These are phyloP conservation scores for Hypoxylon cercidicola DNA, from an alignment of 495 filamentous ascomycete genomes.

Conservation along the genomic window DNA sequence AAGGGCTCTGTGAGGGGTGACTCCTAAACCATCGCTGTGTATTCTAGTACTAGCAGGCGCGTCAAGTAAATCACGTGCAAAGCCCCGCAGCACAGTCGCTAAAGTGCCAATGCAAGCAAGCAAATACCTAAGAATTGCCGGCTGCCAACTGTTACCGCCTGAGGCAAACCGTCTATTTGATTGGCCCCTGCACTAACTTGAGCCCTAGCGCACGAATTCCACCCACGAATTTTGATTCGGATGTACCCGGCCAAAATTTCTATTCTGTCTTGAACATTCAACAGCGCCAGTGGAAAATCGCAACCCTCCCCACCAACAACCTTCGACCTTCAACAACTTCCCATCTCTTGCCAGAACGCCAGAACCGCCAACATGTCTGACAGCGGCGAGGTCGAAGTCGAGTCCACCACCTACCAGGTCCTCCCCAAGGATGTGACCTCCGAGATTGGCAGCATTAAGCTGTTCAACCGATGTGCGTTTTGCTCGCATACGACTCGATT, in stretches of 20 bases:
- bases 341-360: constrained; percentile 30
- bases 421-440: constrained; percentile 94
- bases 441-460: constrained; percentile 93
- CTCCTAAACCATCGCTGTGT: too few relatives aligned
- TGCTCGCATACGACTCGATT: constrained; percentile 7
- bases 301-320: constrained; percentile 49
- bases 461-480: constrained; percentile 76
- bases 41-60: neutral
- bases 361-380: constrained; percentile 84
- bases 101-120: neutral
- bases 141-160: constrained; percentile 17
- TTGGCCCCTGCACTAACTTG: constrained; percentile 39
- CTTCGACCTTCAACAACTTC: constrained; percentile 34
- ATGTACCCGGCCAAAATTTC: constrained; percentile 49
- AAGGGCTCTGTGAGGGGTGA: too few relatives aligned
- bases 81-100: neutral
- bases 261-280: constrained; percentile 33
- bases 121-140: neutral
- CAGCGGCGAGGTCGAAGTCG: constrained; percentile 92
- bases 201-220: constrained; percentile 49
- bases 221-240: constrained; percentile 46
- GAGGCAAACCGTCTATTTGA: neutral
- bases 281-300: constrained; percentile 42
- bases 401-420: constrained; percentile 76
- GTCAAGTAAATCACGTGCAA: neutral